Base-by-base conservation (phyloP, 2,329 filamentous ascomycete species). In the Cytospora mali region DNA sequence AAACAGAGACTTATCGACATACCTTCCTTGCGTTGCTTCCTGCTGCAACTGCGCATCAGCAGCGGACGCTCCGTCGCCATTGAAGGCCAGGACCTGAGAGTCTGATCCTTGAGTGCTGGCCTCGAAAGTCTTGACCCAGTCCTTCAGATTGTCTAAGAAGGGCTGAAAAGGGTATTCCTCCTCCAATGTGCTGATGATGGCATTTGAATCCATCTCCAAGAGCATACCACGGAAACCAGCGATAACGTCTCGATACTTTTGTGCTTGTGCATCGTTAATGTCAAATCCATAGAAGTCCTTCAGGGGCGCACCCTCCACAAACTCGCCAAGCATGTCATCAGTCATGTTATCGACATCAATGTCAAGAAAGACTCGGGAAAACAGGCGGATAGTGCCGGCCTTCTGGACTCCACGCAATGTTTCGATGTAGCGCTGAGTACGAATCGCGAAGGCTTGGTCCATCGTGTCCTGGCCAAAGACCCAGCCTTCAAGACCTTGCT, bases 351-450 rank as follows among this genome's bases (percentile, higher is more conserved):
- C 50, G 27, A 42, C 13, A 33, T 63, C 55, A 16, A 62, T 18
- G 21, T 62, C 58, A 6, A 66, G 60, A 33, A 79, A 77, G 7
- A 72, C 67, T 4, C 66, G 62, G 21, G 71, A 72, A 28, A 76
- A 69, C 13, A 69, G 57, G 2, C 66, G 59, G 6, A 60, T 64
- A 18, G 66, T 62, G 35, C 69, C 61, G 6, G 21, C 52, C 21
- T 62, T 49, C n/a, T 58, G 4, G 33, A 62, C 48, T 4, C 35
- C 55, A 18, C 58, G 61, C 13, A 64, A 56, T 21, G 39, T 52
- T 49, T 73, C 70, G 23, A 80, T 72, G 50, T 74, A 67, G 42
- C 69, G 67, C 55, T 73, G 72, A 0, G 75, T 78, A 50, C 78
- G 77, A 28, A 80, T 72, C 4, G 73, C 68, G 27, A 80, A 66